These are phyloP conservation scores for Penicillium malachiteum DNA, from an alignment of 495 filamentous ascomycete species.

Conservation along the genomic window DNA sequence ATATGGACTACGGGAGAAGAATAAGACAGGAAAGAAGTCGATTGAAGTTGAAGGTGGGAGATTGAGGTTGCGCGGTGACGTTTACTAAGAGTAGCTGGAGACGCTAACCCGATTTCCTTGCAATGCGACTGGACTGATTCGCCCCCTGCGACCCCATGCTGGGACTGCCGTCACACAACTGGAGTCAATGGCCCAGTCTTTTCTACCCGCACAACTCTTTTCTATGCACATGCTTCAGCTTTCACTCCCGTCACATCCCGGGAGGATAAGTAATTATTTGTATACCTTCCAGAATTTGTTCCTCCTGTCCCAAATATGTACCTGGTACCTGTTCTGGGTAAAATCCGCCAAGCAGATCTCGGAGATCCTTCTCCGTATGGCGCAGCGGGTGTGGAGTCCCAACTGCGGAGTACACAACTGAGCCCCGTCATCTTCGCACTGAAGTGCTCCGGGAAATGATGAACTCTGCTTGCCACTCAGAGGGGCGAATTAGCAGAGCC, in stretches of 20 bases:
- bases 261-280: neutral
- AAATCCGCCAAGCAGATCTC: slow-evolving; percentile 23
- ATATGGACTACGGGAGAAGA: slow-evolving; percentile 4
- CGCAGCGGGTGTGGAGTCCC: slow-evolving; percentile 16
- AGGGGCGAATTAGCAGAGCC: neutral
- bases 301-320: neutral
- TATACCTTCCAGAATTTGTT: neutral
- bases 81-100: slow-evolving; percentile 33
- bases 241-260: neutral
- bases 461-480: neutral
- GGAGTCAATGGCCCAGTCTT: neutral
- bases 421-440: slow-evolving; percentile 17
- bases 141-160: slow-evolving; percentile 13
- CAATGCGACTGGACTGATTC: slow-evolving; percentile 18
- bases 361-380: slow-evolving; percentile 12
- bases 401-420: slow-evolving; percentile 13
- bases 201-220: neutral
- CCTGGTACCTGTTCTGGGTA: slow-evolving; percentile 2
- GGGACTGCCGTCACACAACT: slow-evolving; percentile 5
- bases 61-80: slow-evolving; percentile 44
- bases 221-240: neutral
- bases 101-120: slow-evolving; percentile 29
- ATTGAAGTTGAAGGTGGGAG: slow-evolving; percentile 16
- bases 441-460: slow-evolving; percentile 6
- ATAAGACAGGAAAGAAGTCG: slow-evolving; percentile 8